phyloP scores from a whole-genome alignment of 345 rosid species.

The Dimocarpus longan region DNA sequence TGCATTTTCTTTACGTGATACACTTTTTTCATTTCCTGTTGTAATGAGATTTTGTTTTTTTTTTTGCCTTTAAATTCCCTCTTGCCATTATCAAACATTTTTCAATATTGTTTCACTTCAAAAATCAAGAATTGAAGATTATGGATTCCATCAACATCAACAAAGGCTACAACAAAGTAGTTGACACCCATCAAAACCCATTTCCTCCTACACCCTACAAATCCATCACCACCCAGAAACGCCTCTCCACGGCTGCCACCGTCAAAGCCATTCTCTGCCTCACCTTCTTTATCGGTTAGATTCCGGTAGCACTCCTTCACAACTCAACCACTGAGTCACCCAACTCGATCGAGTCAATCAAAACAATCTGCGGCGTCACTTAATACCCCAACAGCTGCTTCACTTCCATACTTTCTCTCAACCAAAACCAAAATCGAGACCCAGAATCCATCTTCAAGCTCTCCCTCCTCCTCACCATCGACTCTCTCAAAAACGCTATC shows the following conservation, averaged over 20 bases:
- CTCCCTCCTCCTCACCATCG: conserved; percentile 44
- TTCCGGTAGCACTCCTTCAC: conserved; percentile 29
- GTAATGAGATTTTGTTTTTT: no score
- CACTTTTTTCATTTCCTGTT: no score
- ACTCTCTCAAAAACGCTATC: conserved; percentile 37
- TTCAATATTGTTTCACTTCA: no score
- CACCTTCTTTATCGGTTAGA: no score
- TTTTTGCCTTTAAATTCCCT: no score
- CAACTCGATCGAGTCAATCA: conserved; percentile 41
- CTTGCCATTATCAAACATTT: no score
- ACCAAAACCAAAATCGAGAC: conserved; percentile 34
- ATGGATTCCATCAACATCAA: no score
- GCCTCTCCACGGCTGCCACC: conserved; percentile 37
- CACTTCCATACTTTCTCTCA: conserved; percentile 51
- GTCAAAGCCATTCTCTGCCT: conserved; percentile 45
- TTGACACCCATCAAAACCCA: conserved; percentile 40
- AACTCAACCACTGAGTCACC: conserved; percentile 18
- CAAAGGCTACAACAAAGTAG: conserved; percentile 67
- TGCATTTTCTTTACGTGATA: no score
- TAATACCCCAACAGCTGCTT: conserved; percentile 63
- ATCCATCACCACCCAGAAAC: conserved; percentile 22
- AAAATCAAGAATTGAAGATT: no score
- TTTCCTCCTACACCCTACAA: conserved; percentile 29
- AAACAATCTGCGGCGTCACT: conserved; percentile 58
- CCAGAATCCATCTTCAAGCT: conserved; percentile 64